A percentile compares a stretch with the other conserved stretches of the same genome.
Evolutionary conservation across 495 filamentous ascomycete species (phyloP).

Genomic region (Trichoderma parareesei): DNA sequence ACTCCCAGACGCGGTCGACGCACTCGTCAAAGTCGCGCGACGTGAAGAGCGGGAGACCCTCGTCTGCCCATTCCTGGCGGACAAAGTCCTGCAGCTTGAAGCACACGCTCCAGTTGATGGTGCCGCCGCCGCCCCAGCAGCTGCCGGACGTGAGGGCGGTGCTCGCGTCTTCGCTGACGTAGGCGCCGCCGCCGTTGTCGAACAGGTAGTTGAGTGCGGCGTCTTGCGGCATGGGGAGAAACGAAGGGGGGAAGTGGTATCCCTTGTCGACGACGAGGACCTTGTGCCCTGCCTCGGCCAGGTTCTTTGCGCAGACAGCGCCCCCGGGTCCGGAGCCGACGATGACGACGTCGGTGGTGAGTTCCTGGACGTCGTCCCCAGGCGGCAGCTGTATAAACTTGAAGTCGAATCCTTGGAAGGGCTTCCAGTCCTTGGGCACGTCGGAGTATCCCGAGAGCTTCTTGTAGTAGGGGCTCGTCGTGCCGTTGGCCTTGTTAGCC

Average conservation of each 20-base stretch:
- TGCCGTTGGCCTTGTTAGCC: conserved; percentile 50
- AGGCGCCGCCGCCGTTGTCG: conserved; percentile 48
- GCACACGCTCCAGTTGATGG: conserved; percentile 81
- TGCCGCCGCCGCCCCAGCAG: conserved; percentile 80
- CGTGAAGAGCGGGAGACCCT: conserved; percentile 70
- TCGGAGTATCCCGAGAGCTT: conserved; percentile 55
- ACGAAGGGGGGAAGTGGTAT: conserved; percentile 60
- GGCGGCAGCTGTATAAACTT: conserved; percentile 43
- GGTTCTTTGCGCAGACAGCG: conserved; percentile 71
- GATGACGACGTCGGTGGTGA: conserved; percentile 77
- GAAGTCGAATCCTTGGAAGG: conserved; percentile 39
- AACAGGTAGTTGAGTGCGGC: conserved; percentile 54
- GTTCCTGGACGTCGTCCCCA: conserved; percentile 26
- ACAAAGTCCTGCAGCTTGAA: conserved; percentile 77
- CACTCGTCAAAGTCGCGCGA: conserved; percentile 65
- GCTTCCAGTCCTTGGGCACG: conserved; percentile 52
- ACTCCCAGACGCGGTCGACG: conserved; percentile 53
- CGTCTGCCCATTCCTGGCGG: conserved; percentile 69
- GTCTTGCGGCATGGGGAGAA: conserved; percentile 62
- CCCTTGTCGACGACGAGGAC: conserved; percentile 81
- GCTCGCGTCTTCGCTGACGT: conserved; percentile 54
- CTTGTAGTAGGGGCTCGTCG: conserved; percentile 48
- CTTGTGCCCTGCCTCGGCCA: conserved; percentile 63
- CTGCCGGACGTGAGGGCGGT: conserved; percentile 58
- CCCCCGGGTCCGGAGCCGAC: conserved; percentile 84